These are phyloP conservation scores for Santalum album DNA, from an alignment of 164 flowering plant species.

Conservation along the genomic window DNA sequence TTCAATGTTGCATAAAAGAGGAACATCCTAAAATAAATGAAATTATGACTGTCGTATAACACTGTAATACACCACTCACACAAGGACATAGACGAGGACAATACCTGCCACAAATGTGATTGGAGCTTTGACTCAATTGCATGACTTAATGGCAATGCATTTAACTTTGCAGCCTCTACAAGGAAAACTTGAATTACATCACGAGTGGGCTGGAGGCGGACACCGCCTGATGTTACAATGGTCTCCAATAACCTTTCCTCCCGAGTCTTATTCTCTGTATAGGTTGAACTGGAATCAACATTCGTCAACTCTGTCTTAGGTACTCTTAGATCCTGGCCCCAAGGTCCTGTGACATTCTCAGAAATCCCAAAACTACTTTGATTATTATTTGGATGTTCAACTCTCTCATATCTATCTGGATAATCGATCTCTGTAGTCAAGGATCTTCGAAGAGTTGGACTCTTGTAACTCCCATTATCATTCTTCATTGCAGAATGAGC, in stretches of 20 bases:
- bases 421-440: constrained; percentile 54
- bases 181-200: constrained; percentile 86
- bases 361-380: constrained; percentile 34
- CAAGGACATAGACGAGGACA: background rate
- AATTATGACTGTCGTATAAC: too few relatives aligned
- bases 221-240: constrained; percentile 88
- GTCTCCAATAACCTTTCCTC: constrained; percentile 89
- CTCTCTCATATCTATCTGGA: constrained; percentile 49
- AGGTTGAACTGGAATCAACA: constrained; percentile 41
- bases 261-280: constrained; percentile 44
- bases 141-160: constrained; percentile 61
- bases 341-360: constrained; percentile 33
- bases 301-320: constrained; percentile 24
- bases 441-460: constrained; percentile 76
- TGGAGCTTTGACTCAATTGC: constrained; percentile 83
- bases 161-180: constrained; percentile 73
- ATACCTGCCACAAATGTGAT: constrained; percentile 89
- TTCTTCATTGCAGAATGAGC: constrained; percentile 47
- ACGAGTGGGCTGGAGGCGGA: constrained; percentile 90
- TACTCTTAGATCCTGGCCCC: constrained; percentile 49
- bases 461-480: constrained; percentile 71
- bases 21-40: too few relatives aligned
- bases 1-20: too few relatives aligned
- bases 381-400: constrained; percentile 27
- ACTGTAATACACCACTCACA: too few relatives aligned